phyloP scores from a whole-genome alignment of 768 basidiomycete genomes.

The Xerocomellus chrysenteron region DNA sequence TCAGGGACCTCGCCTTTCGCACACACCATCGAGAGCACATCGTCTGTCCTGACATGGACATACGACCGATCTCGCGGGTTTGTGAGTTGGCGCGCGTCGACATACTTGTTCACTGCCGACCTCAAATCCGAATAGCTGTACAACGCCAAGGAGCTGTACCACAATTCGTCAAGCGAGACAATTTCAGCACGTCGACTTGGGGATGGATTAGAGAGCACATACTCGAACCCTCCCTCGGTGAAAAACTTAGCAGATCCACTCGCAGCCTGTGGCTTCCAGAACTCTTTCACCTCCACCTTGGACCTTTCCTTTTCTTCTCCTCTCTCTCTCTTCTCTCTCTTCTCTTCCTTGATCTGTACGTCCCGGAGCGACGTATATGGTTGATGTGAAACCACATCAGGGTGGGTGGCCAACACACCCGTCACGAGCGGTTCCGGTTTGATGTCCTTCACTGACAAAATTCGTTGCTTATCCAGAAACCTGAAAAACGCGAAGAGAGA shows the following conservation, averaged over 20 bases:
- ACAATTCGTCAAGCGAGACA: background rate
- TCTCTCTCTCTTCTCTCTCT: constrained; percentile 50
- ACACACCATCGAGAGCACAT: constrained; percentile 35
- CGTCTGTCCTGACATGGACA: constrained; percentile 58
- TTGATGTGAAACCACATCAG: constrained; percentile 51
- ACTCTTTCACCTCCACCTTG: constrained; percentile 53
- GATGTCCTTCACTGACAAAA: constrained; percentile 69
- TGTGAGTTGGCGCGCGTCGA: constrained; percentile 57
- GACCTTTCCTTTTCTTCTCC: constrained; percentile 41
- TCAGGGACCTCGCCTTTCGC: constrained; percentile 31
- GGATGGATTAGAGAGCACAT: constrained; percentile 24
- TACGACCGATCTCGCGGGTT: constrained; percentile 67
- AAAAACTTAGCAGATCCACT: constrained; percentile 55
- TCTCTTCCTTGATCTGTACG: constrained; percentile 61
- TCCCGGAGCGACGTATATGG: constrained; percentile 63
- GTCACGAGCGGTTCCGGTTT: constrained; percentile 53
- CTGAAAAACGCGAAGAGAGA: constrained; percentile 82
- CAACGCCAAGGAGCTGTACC: constrained; percentile 46
- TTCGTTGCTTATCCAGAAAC: constrained; percentile 64
- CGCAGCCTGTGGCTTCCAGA: constrained; percentile 72
- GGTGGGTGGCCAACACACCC: constrained; percentile 55
- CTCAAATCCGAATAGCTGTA: constrained; percentile 61
- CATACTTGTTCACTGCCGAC: constrained; percentile 58
- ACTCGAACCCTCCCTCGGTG: constrained; percentile 63
- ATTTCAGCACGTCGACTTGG: background rate